Base-by-base conservation (phyloP, 1,284 basidiomycete genomes). In the Melampsora larici-populina region DNA sequence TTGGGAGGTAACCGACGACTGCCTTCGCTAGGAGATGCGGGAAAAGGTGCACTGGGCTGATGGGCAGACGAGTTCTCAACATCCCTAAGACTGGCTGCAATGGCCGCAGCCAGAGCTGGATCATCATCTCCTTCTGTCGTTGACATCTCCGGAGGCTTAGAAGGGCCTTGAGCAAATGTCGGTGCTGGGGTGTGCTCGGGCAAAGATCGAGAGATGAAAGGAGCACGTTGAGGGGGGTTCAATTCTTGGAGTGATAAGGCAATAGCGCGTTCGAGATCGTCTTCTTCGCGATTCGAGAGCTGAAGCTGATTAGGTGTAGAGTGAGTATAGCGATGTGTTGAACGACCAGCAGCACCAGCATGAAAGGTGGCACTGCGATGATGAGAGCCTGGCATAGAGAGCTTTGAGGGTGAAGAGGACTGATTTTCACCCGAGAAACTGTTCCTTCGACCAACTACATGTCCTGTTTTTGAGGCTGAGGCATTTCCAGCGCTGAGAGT, bases 251-350 rank as follows among this genome's bases (percentile, higher is more conserved):
- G 86, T 0, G 93, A 96, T 1, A 97, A 87, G 80, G 94, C 90
- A 79, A 99, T 98, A 2, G 97, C 97, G 8, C 93, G 89, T 81
- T 94, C 92, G 6, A 99, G 87, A 81, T 99, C 96, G 0, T 91
- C 90, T 81, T 98, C 94, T 36, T 90, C 90, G 48, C 89, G 83
- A 72, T 92, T 91, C 86, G 71, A 46, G 9, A 29, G 33, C 0
- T 79, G 76, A 65, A 78, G 74, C 15, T n/a, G 24, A 24, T 49
- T 33, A 2, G 73, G 55, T 8, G 65, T 69, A 17, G 66, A 79
- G 78, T 1, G 79, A 79, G 55, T 81, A 80, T 66, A 62, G 40
- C 58, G 43, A 48, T 58, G 72, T 18, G 79, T 43, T 29, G 36
- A 40, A 5, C 65, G 66, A 33, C 49, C 51, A 26, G 48, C 40